A percentile compares a stretch with the other conserved stretches of the same genome.
phyloP scores from a whole-genome alignment of 192 early-diverging fungal species.

The Coemansia sp. region DNA sequence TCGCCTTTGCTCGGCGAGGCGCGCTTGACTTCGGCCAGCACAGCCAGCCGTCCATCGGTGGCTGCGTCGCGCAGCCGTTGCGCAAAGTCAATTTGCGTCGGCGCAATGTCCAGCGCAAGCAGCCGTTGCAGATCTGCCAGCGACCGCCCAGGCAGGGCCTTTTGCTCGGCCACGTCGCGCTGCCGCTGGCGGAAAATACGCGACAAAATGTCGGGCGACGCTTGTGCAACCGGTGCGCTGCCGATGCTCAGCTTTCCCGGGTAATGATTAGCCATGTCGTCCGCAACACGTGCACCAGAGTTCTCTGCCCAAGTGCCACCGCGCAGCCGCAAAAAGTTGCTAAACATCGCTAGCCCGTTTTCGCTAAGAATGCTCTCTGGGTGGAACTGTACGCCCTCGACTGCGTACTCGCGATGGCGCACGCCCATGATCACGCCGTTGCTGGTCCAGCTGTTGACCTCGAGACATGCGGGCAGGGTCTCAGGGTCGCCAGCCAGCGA shows the following conservation, averaged over 20 bases:
- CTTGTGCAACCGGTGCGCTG: slow-evolving; percentile 21
- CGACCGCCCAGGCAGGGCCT: slow-evolving; percentile 71
- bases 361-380: slow-evolving; percentile 97
- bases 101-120: slow-evolving; percentile 68
- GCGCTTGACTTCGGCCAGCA: slow-evolving; percentile 98
- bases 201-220: slow-evolving; percentile 65
- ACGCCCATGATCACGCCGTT: slow-evolving; percentile 93
- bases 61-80: slow-evolving; percentile 57
- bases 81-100: slow-evolving; percentile 76
- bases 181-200: slow-evolving; percentile 81
- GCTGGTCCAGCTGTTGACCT: slow-evolving; percentile 83
- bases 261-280: slow-evolving; percentile 24
- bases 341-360: slow-evolving; percentile 82
- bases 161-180: slow-evolving; percentile 72
- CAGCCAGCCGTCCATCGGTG: slow-evolving; percentile 54
- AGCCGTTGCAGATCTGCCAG: slow-evolving; percentile 66
- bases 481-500: slow-evolving; percentile 85
- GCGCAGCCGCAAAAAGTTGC: slow-evolving; percentile 84
- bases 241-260: slow-evolving; percentile 5
- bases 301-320: slow-evolving; percentile 87
- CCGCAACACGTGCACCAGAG: slow-evolving; percentile 29
- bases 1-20: slow-evolving; percentile 95
- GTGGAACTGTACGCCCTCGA: slow-evolving; percentile 98
- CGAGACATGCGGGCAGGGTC: slow-evolving; percentile 79
- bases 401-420: slow-evolving; percentile 81